phyloP scores from a whole-genome alignment of 108 stramenopile species.

The Discostella stelligeroides region DNA sequence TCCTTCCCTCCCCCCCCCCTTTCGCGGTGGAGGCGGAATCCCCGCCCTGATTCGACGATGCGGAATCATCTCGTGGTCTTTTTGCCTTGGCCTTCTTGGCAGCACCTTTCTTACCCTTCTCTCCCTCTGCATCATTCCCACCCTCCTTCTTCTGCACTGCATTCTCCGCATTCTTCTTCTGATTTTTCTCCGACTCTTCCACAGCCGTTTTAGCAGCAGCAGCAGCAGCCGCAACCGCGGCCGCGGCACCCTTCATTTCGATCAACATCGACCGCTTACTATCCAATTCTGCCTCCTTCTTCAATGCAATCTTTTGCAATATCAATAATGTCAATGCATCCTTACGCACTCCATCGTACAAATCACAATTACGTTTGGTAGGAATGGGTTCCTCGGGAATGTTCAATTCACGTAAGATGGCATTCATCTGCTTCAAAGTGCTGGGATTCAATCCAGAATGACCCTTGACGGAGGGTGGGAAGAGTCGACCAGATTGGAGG shows the following conservation, averaged over 20 bases:
- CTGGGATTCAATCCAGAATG: constrained; percentile 68
- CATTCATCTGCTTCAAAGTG: constrained; percentile 79
- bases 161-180: constrained; percentile 23
- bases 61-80: constrained; percentile 12
- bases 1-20: neutral
- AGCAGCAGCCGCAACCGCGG: constrained; percentile 10
- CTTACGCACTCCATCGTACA: constrained; percentile 85
- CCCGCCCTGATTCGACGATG: neutral
- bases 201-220: constrained; percentile 13
- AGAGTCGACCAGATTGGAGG: constrained; percentile 83
- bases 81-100: constrained; percentile 4
- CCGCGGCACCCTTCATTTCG: constrained; percentile 48
- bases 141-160: constrained; percentile 12
- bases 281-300: constrained; percentile 75
- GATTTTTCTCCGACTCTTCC: constrained; percentile 13
- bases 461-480: constrained; percentile 74
- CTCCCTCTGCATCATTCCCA: neutral
- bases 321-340: constrained; percentile 77
- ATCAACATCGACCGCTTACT: constrained; percentile 56
- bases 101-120: neutral
- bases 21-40: neutral
- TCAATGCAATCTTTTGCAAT: constrained; percentile 74
- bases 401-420: constrained; percentile 68
- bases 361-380: constrained; percentile 87
- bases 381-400: constrained; percentile 67